Evolutionary conservation across 2,329 filamentous ascomycete species (phyloP).

Genomic region (Penicillium decumbens): DNA sequence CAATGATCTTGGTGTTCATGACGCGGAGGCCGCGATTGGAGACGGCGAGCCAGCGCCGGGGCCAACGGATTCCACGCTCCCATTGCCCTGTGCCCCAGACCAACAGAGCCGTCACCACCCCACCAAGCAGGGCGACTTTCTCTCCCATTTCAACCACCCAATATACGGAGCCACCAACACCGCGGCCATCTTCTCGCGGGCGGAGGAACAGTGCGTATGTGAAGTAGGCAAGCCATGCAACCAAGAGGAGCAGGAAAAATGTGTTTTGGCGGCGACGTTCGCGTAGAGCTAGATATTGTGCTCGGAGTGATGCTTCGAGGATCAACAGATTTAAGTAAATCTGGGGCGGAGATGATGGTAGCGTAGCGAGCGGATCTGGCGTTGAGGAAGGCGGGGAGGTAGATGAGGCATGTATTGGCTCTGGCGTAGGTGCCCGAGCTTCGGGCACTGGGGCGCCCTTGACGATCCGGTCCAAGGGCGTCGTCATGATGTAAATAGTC

Average conservation of each 20-base stretch:
- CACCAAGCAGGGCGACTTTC: slow-evolving; percentile 86
- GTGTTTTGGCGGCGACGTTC: slow-evolving; percentile 86
- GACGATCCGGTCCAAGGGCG: slow-evolving; percentile 77
- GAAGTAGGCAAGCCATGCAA: slow-evolving; percentile 77
- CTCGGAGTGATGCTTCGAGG: slow-evolving; percentile 86
- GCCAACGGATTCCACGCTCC: slow-evolving; percentile 93
- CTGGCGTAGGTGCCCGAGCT: slow-evolving; percentile 22
- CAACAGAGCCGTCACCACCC: slow-evolving; percentile 76
- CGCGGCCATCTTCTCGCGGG: slow-evolving; percentile 90
- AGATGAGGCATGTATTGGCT: slow-evolving; percentile 26
- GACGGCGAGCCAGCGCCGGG: slow-evolving; percentile 80
- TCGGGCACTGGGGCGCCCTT: slow-evolving; percentile 72
- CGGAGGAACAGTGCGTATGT: slow-evolving; percentile 86
- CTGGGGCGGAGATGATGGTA: slow-evolving; percentile 87
- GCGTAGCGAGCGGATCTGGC: slow-evolving; percentile 68
- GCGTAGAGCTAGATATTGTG: slow-evolving; percentile 86
- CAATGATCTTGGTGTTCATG: slow-evolving; percentile 95
- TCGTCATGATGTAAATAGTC: slow-evolving; percentile 49
- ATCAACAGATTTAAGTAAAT: slow-evolving; percentile 98
- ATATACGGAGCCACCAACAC: slow-evolving; percentile 89
- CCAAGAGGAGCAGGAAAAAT: slow-evolving; percentile 78
- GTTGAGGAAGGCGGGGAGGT: slow-evolving; percentile 45
- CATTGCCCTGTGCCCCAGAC: slow-evolving; percentile 96
- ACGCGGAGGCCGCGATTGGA: slow-evolving; percentile 83
- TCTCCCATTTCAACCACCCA: slow-evolving; percentile 90